Evolutionary conservation across 148 eudicot genomes (phyloP).

Genomic region (Talinum fruticosum): DNA sequence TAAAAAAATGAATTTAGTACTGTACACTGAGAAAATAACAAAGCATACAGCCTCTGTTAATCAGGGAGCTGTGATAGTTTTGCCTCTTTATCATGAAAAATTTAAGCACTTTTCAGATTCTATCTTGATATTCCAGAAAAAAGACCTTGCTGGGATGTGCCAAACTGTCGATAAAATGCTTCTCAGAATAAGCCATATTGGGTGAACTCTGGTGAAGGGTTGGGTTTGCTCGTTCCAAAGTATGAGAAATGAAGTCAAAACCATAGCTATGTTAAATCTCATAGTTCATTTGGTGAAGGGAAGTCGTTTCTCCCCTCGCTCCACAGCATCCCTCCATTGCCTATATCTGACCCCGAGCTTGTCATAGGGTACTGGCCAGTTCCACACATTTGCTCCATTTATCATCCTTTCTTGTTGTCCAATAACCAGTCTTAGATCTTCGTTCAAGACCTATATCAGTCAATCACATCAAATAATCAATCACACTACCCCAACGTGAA

Average conservation of each 20-base stretch:
- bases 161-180: neutral
- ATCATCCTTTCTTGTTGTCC: slow-evolving; percentile 96
- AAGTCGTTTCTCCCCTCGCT: slow-evolving; percentile 52
- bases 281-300: slow-evolving; percentile 44
- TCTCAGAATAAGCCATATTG: neutral
- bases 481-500: neutral
- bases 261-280: neutral
- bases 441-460: slow-evolving; percentile 66
- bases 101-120: neutral
- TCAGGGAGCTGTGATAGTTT: neutral
- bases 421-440: slow-evolving; percentile 75
- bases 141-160: neutral
- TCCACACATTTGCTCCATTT: slow-evolving; percentile 88
- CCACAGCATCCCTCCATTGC: slow-evolving; percentile 83
- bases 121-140: neutral
- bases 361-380: slow-evolving; percentile 81
- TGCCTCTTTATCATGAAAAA: neutral
- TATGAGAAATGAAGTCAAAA: neutral
- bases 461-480: neutral
- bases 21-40: neutral
- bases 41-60: neutral
- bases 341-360: slow-evolving; percentile 94
- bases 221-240: neutral
- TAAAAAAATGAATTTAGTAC: neutral
- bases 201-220: neutral